phyloP scores from a whole-genome alignment of 257 asterid genomes.

The Eustoma russellianum region DNA sequence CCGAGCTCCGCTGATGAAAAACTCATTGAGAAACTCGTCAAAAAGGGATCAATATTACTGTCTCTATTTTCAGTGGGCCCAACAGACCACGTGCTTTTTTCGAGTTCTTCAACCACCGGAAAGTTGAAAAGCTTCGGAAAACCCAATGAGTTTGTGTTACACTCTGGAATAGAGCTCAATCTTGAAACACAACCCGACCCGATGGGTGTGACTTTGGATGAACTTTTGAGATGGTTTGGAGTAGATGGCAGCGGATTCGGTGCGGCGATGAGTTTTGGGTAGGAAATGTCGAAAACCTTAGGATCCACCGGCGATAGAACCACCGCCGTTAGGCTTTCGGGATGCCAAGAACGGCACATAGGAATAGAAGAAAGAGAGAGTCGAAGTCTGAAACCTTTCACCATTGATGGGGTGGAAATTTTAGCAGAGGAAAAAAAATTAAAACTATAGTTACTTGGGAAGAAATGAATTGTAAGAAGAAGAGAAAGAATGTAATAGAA shows the following conservation, averaged over 20 bases:
- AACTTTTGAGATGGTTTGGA: constrained; percentile 18
- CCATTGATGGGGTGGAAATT: constrained; percentile 5
- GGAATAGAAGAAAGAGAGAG: constrained; percentile 21
- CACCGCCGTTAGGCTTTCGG: constrained; percentile 23
- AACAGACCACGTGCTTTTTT: constrained; percentile 9
- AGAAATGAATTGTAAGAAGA: too few relatives aligned
- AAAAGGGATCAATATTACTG: too few relatives aligned
- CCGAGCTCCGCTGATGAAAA: constrained; percentile 18
- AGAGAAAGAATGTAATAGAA: too few relatives aligned
- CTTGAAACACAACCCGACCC: background rate
- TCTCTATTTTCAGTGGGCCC: too few relatives aligned
- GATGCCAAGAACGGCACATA: constrained; percentile 22
- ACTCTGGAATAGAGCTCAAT: constrained; percentile 3
- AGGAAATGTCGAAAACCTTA: constrained; percentile 24
- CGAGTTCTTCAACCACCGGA: constrained; percentile 18
- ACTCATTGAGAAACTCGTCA: constrained; percentile 2
- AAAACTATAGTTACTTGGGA: too few relatives aligned
- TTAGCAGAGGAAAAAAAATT: too few relatives aligned
- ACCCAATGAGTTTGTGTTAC: constrained; percentile 8
- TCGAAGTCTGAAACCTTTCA: constrained; percentile 23
- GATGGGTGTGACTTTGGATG: constrained; percentile 17
- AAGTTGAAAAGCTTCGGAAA: constrained; percentile 17
- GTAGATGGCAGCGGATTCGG: constrained; percentile 40
- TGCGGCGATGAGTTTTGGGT: constrained; percentile 28
- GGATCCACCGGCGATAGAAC: constrained; percentile 22